Percentiles rank a stretch among this genome's conserved stretches.
These are phyloP conservation scores for Aspergillus jensenii DNA, from an alignment of 2,329 filamentous ascomycete genomes.

Conservation along the genomic window DNA sequence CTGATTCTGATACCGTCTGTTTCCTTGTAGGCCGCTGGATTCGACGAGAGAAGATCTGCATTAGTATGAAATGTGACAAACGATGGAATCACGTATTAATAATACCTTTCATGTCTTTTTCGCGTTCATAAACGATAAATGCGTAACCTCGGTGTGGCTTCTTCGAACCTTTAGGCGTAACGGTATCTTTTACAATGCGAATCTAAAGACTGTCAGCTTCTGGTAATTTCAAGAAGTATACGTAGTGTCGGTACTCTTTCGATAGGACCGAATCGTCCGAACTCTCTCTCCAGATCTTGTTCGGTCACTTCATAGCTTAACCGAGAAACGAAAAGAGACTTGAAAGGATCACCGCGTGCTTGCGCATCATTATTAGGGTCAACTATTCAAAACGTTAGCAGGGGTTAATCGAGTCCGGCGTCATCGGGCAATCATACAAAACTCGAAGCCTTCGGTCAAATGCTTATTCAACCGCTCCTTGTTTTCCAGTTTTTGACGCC, in stretches of 20 bases:
- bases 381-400: conserved; percentile 51
- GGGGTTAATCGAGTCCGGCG: neutral
- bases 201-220: conserved; percentile 58
- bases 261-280: conserved; percentile 89
- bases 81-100: conserved; percentile 15
- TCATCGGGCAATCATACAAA: conserved; percentile 53
- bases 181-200: conserved; percentile 76
- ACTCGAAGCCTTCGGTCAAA: conserved; percentile 62
- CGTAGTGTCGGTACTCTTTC: conserved; percentile 66
- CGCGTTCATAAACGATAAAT: conserved; percentile 94
- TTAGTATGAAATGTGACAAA: conserved; percentile 32
- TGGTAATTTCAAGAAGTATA: neutral
- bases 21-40: conserved; percentile 84
- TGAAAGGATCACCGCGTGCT: conserved; percentile 89
- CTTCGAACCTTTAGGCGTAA: conserved; percentile 69
- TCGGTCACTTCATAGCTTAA: conserved; percentile 87
- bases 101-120: conserved; percentile 98
- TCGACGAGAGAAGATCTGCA: conserved; percentile 29
- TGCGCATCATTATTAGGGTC: conserved; percentile 83
- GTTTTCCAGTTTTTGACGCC: conserved; percentile 81
- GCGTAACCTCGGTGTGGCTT: conserved; percentile 88
- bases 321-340: conserved; percentile 87
- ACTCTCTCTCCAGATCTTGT: conserved; percentile 88
- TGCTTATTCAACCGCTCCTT: conserved; percentile 65
- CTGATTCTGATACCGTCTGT: conserved; percentile 89